These are phyloP conservation scores for Xerocomus spinulosus DNA, from an alignment of 768 basidiomycete genomes.

Conservation along the genomic window DNA sequence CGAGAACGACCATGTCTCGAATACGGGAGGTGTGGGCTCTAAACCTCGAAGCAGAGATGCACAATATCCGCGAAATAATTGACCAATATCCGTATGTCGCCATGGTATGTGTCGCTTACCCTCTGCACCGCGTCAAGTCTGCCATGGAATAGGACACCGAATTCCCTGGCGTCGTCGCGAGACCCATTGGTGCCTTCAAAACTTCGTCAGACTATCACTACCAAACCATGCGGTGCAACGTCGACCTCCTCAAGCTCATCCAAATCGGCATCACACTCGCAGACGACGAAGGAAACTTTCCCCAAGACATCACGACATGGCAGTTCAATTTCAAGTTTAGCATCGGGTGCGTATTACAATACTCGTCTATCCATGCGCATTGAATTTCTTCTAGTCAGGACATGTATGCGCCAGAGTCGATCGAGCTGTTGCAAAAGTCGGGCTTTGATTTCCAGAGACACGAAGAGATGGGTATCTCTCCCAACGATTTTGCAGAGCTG, in stretches of 20 bases:
- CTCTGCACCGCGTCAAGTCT: conserved; percentile 4
- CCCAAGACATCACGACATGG: conserved; percentile 91
- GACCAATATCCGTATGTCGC: conserved; percentile 92
- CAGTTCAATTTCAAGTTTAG: conserved; percentile 98
- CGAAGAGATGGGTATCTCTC: conserved; percentile 85
- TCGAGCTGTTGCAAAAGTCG: conserved; percentile 90
- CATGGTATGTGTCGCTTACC: conserved; percentile 59
- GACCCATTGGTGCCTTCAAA: conserved; percentile 94
- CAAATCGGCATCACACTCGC: conserved; percentile 94
- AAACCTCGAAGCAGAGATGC: conserved; percentile 92
- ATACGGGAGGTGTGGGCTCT: conserved; percentile 95
- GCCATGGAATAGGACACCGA: conserved; percentile 80
- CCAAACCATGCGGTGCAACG: conserved; percentile 99
- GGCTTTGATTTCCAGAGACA: conserved; percentile 95
- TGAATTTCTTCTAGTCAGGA: conserved; percentile 66
- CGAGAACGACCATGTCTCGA: conserved; percentile 64
- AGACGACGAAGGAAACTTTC: conserved; percentile 90
- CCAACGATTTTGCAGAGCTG: conserved; percentile 94
- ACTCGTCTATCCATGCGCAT: background rate
- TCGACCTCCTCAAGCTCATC: conserved; percentile 95
- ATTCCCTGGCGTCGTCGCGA: conserved; percentile 96
- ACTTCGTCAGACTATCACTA: conserved; percentile 98
- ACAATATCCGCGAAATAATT: conserved; percentile 77
- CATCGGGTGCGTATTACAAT: conserved; percentile 55
- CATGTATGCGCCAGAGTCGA: conserved; percentile 98